A percentile compares a stretch with the other conserved stretches of the same genome.
phyloP scores from a whole-genome alignment of 2,329 filamentous ascomycete genomes.

The Aotearoamyces nothofagi region DNA sequence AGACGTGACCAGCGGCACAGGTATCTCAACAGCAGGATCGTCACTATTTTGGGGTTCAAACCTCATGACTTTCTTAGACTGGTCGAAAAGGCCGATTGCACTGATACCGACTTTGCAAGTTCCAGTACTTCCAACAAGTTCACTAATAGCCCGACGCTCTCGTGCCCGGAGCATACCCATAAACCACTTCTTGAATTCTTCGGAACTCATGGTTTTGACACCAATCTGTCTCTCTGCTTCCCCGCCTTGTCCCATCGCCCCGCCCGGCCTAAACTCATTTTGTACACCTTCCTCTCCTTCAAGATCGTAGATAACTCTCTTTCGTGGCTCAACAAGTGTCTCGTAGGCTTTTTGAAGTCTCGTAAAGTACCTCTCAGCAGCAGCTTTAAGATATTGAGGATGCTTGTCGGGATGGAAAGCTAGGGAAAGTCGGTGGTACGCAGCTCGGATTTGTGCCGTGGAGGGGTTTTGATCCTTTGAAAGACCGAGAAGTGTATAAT shows the following conservation, averaged over 20 bases:
- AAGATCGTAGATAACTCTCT: constrained; percentile 26
- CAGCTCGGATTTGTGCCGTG: constrained; percentile 24
- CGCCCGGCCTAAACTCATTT: constrained; percentile 21
- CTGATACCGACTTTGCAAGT: constrained; percentile 18
- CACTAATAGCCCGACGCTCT: constrained; percentile 22
- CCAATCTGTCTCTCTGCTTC: constrained; percentile 17
- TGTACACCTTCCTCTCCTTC: constrained; percentile 24
- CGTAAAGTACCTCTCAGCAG: constrained; percentile 22
- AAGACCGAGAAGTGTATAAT: constrained; percentile 25
- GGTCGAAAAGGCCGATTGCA: too few species aligned
- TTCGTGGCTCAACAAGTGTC: constrained; percentile 24
- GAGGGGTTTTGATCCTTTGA: constrained; percentile 23
- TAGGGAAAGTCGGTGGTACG: constrained; percentile 25
- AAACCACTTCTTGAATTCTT: constrained; percentile 7
- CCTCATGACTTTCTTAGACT: too few species aligned
- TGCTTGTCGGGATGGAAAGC: constrained; percentile 30
- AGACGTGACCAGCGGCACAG: too few species aligned
- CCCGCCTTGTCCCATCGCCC: constrained; percentile 19
- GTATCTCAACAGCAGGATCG: too few species aligned
- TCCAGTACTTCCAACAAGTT: constrained; percentile 22
- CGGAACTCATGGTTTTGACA: constrained; percentile 5
- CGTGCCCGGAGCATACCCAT: constrained; percentile 22
- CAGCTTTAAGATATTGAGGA: constrained; percentile 21
- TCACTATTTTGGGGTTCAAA: too few species aligned
- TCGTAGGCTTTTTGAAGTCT: constrained; percentile 25